These are phyloP conservation scores for Whalleya microplaca DNA, from an alignment of 2,329 filamentous ascomycete genomes.

Conservation along the genomic window DNA sequence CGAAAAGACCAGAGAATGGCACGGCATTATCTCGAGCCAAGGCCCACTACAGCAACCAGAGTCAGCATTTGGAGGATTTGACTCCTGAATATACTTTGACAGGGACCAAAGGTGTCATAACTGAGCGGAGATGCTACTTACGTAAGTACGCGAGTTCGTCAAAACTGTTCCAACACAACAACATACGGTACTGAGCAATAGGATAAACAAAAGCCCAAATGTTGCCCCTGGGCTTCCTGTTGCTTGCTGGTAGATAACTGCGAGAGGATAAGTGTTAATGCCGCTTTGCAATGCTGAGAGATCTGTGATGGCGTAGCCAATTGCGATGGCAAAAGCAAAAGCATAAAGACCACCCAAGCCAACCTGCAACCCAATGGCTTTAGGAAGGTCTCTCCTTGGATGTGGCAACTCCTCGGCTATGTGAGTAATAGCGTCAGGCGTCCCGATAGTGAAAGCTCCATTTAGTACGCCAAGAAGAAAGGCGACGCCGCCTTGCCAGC, in stretches of 20 bases:
- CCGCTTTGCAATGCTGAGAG: slow-evolving; percentile 54
- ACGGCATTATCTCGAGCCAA: slow-evolving; percentile 64
- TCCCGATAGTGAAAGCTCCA: slow-evolving; percentile 68
- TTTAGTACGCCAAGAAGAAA: slow-evolving; percentile 69
- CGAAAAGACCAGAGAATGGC: slow-evolving; percentile 57
- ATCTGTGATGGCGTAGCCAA: slow-evolving; percentile 60
- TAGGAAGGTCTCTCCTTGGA: slow-evolving; percentile 52
- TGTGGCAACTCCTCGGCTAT: slow-evolving; percentile 62
- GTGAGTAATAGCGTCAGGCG: slow-evolving; percentile 65
- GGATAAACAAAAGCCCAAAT: slow-evolving; percentile 60
- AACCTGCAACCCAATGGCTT: slow-evolving; percentile 54
- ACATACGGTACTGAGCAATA: slow-evolving; percentile 54
- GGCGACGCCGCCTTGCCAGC: slow-evolving; percentile 62
- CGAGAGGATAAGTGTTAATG: slow-evolving; percentile 61
- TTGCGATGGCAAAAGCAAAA: slow-evolving; percentile 53
- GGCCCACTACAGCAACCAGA: too few relatives aligned
- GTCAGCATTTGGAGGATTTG: too few relatives aligned
- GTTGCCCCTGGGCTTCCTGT: slow-evolving; percentile 54
- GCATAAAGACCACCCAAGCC: slow-evolving; percentile 51
- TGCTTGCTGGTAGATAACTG: slow-evolving; percentile 64
- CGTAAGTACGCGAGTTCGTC: slow-evolving; percentile 49
- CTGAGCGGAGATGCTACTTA: too few relatives aligned
- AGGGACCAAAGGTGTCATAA: too few relatives aligned
- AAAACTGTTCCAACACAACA: slow-evolving; percentile 56
- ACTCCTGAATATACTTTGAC: too few relatives aligned